Percentiles rank a stretch among this genome's conserved stretches.
These are phyloP conservation scores for Mucor irregularis DNA, from an alignment of 371 early-diverging fungal species.

Conservation along the genomic window DNA sequence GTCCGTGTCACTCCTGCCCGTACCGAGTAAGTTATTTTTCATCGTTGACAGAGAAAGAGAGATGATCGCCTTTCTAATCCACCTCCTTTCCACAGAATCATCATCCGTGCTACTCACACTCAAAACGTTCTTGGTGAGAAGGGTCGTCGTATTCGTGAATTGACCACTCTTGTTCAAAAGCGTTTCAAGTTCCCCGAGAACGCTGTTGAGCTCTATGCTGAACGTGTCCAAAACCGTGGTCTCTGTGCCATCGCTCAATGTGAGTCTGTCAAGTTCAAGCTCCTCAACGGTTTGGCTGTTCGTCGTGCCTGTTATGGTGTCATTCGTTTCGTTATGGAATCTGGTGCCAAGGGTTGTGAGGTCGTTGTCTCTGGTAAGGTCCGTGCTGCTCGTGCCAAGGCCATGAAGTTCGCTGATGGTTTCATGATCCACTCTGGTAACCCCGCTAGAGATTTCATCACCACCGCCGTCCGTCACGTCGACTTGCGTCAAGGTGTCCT, in stretches of 20 bases:
- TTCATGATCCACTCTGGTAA: constrained; percentile 99
- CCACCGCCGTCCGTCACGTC: constrained; percentile 97
- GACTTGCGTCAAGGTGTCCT: constrained; percentile 99
- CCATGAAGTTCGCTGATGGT: constrained; percentile 99
- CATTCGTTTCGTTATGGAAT: constrained; percentile 98
- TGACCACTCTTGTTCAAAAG: constrained; percentile 98
- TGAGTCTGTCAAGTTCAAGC: constrained; percentile 98
- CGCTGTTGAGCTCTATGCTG: constrained; percentile 98
- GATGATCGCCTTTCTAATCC: too few species aligned
- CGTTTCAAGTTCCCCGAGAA: constrained; percentile 98
- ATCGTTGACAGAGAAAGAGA: neutral
- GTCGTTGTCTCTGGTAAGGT: constrained; percentile 99
- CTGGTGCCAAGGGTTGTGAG: constrained; percentile 99
- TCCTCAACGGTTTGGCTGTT: constrained; percentile 96
- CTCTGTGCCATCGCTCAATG: constrained; percentile 99
- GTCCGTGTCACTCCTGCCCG: constrained; percentile 98
- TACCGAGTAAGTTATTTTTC: constrained; percentile 70
- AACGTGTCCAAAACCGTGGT: constrained; percentile 98
- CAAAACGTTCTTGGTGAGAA: constrained; percentile 98
- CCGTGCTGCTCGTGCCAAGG: constrained; percentile 99
- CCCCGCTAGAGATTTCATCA: constrained; percentile 97
- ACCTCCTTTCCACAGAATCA: too few species aligned
- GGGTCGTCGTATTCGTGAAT: constrained; percentile 98
- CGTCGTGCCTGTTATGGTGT: constrained; percentile 98
- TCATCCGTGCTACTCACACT: constrained; percentile 98